These are phyloP conservation scores for Penicillium longicatenatum DNA, from an alignment of 495 filamentous ascomycete genomes.

Conservation along the genomic window DNA sequence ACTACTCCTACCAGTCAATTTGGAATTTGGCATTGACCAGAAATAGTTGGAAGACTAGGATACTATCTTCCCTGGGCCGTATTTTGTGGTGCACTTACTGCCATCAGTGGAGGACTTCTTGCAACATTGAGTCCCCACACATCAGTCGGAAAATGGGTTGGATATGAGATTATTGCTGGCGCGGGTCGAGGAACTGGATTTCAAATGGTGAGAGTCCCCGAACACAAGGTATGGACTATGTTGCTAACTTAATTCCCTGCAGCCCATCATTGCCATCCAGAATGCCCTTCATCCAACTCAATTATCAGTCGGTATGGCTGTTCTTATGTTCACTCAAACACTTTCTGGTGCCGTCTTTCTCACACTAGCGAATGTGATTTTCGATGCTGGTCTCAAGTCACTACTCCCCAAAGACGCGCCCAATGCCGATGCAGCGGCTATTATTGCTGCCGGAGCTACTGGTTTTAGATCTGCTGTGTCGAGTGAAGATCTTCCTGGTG, in stretches of 20 bases:
- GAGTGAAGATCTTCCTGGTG: constrained; percentile 24
- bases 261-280: constrained; percentile 57
- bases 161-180: constrained; percentile 58
- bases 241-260: constrained; percentile 7
- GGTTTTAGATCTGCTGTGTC: constrained; percentile 38
- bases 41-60: constrained; percentile 41
- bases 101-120: constrained; percentile 52
- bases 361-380: constrained; percentile 48
- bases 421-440: constrained; percentile 31
- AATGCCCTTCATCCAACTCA: constrained; percentile 44
- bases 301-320: constrained; percentile 51
- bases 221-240: background rate
- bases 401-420: constrained; percentile 39
- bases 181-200: constrained; percentile 51
- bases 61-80: constrained; percentile 54
- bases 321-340: constrained; percentile 54
- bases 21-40: background rate
- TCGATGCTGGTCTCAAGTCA: constrained; percentile 45
- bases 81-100: constrained; percentile 21
- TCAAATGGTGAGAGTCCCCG: constrained; percentile 36
- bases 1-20: background rate
- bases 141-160: constrained; percentile 49
- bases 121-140: constrained; percentile 50
- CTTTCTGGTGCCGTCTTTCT: constrained; percentile 51
- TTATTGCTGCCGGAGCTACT: constrained; percentile 45